Conservation (phyloP, 495 filamentous ascomycete species). For the Entonaema liquescens region DNA sequence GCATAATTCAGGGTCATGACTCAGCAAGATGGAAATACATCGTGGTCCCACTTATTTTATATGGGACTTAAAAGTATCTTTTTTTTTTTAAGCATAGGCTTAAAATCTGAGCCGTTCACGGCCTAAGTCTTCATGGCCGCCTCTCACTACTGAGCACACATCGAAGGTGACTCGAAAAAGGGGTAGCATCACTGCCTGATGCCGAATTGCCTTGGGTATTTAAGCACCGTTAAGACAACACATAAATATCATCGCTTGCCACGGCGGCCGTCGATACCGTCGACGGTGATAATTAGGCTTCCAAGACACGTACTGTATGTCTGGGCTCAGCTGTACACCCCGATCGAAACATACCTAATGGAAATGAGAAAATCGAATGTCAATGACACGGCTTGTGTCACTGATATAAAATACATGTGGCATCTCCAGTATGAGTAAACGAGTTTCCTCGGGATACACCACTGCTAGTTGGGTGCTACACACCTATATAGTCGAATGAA, state of each 20-base stretch:
- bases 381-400: constrained; percentile 19
- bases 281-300: constrained; percentile 1
- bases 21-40: no score
- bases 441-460: constrained; percentile 33
- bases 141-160: neutral
- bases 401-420: constrained; percentile 13
- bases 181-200: neutral
- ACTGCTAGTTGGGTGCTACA: constrained; percentile 20
- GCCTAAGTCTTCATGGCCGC: neutral
- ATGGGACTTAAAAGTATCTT: no score
- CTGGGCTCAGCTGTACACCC: constrained; percentile 28
- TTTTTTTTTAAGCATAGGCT: no score
- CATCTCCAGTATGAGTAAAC: constrained; percentile 22
- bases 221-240: neutral
- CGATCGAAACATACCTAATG: constrained; percentile 32
- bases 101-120: no score
- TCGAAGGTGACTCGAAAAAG: neutral
- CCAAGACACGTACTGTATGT: constrained; percentile 26
- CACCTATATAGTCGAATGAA: constrained; percentile 12
- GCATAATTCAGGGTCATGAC: no score
- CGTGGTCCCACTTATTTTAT: no score
- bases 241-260: constrained; percentile 22
- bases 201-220: neutral
- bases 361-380: neutral
- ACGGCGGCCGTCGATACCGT: constrained; percentile 14